These are phyloP conservation scores for Leishmania turanica DNA, from an alignment of 208 protist genomes.

Conservation along the genomic window DNA sequence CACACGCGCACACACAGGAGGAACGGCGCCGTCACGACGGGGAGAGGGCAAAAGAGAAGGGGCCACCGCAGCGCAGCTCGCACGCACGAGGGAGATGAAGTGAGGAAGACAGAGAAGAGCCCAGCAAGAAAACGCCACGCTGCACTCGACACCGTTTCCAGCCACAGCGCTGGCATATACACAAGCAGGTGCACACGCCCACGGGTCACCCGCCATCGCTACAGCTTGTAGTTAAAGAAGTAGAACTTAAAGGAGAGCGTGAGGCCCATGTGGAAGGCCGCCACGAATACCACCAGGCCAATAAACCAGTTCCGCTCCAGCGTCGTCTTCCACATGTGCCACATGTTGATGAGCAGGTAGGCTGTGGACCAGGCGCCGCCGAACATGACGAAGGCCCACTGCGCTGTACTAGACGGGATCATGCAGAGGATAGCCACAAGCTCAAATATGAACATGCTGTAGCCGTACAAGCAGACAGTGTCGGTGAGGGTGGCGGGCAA, in stretches of 20 bases:
- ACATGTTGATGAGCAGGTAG: conserved; percentile 84
- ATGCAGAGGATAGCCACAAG: conserved; percentile 76
- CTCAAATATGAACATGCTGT: conserved; percentile 90
- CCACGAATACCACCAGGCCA: conserved; percentile 62
- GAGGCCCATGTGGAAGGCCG: conserved; percentile 68
- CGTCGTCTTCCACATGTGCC: conserved; percentile 75
- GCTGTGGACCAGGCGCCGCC: conserved; percentile 73
- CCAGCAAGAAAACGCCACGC: not conserved
- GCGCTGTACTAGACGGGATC: conserved; percentile 61
- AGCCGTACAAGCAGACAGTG: conserved; percentile 88
- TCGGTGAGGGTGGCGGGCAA: conserved; percentile 71
- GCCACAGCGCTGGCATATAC: not conserved
- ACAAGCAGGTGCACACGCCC: not conserved
- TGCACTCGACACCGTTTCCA: not conserved
- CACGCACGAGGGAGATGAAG: not conserved
- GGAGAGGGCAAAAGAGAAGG: not conserved
- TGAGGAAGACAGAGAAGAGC: not conserved
- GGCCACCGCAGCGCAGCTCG: not conserved
- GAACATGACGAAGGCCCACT: conserved; percentile 78
- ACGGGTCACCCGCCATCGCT: not conserved
- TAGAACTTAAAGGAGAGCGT: conserved; percentile 90
- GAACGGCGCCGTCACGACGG: not conserved
- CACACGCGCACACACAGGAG: not conserved
- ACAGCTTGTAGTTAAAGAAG: conserved; percentile 83
- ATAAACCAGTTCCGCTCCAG: conserved; percentile 72